Base-by-base conservation (phyloP, 2,329 filamentous ascomycete species). In the Colletotrichum chrysophilum region DNA sequence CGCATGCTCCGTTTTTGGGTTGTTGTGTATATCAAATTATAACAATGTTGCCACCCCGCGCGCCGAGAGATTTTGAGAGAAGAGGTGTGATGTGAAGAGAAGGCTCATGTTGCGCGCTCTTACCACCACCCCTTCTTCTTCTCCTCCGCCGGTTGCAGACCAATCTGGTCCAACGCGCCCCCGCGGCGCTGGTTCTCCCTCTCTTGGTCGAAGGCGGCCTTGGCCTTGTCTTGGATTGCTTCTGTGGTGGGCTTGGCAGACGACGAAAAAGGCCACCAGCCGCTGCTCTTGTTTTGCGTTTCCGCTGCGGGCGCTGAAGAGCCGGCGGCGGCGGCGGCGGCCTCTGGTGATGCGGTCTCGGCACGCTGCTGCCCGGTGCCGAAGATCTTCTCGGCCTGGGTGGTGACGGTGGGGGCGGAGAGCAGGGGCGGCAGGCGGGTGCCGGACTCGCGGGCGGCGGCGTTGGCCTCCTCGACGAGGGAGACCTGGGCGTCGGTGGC, bases 381-480 rank as follows among this genome's bases (percentile, higher is more conserved):
- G 21, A 75, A 75, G 21, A 75, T 58, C 43, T 68, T 72, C 58
- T 71, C 56, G 62, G 70, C 74, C 14, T 78, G 65, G 18, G 81
- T 74, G 7, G 79, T 77, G 24, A 78, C 69, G 24, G 77, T 69
- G 3, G 89, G 88, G 1, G 87, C 81, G 16, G 86, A 86, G 26
- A 92, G 86, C 36, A 91, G 83, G 32, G 88, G 87, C 6, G 90
- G 90, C 62, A 91, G 81, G 79, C 88, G 85, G 80, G 85, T 81
- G 78, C 87, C 88, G 70, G 82, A 80, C 67, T 84, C 82, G 75
- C 86, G 85, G 73, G 89, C 89, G 64, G 86, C 84, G 73, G 83
- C 86, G 78, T 90, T 88, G 76, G 89, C 89, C 71, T 91, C 89
- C 78, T 92, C 91, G 66, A 92, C 91, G 72, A 92, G 86, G 36